These are phyloP conservation scores for Entomortierella beljakovae DNA, from an alignment of 192 early-diverging fungal species.

Conservation along the genomic window DNA sequence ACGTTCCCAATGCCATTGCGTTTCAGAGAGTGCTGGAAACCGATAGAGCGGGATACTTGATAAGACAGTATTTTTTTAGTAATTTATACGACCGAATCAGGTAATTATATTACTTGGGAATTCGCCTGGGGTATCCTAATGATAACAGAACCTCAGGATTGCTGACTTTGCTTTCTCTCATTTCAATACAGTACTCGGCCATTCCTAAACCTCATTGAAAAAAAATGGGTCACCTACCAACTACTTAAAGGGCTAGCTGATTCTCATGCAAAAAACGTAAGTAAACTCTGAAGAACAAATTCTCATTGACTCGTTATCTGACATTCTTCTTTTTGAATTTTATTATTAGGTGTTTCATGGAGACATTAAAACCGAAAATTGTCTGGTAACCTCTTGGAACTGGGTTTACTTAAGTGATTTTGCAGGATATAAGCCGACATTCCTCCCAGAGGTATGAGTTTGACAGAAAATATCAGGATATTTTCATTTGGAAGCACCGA, in stretches of 20 bases:
- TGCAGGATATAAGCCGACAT: slow-evolving; percentile 92
- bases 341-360: slow-evolving; percentile 83
- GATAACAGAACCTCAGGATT: background rate
- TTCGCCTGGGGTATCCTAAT: too few relatives aligned
- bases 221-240: slow-evolving; percentile 96
- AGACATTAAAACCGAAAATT: slow-evolving; percentile 96
- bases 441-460: slow-evolving; percentile 80
- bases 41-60: slow-evolving; percentile 88
- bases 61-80: slow-evolving; percentile 89
- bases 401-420: slow-evolving; percentile 93
- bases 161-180: background rate
- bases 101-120: too few relatives aligned
- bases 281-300: background rate
- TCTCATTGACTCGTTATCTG: background rate
- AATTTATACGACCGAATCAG: slow-evolving; percentile 98
- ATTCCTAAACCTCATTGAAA: slow-evolving; percentile 88
- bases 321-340: background rate
- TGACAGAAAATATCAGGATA: background rate
- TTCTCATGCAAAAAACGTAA: slow-evolving; percentile 72
- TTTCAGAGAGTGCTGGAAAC: slow-evolving; percentile 89
- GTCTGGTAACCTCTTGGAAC: slow-evolving; percentile 96
- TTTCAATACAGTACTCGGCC: slow-evolving; percentile 81
- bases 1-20: slow-evolving; percentile 82
- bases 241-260: slow-evolving; percentile 84
- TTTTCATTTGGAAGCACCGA: background rate